Base-by-base conservation (phyloP, 1,284 basidiomycete genomes). In the Serendipita sp. region DNA sequence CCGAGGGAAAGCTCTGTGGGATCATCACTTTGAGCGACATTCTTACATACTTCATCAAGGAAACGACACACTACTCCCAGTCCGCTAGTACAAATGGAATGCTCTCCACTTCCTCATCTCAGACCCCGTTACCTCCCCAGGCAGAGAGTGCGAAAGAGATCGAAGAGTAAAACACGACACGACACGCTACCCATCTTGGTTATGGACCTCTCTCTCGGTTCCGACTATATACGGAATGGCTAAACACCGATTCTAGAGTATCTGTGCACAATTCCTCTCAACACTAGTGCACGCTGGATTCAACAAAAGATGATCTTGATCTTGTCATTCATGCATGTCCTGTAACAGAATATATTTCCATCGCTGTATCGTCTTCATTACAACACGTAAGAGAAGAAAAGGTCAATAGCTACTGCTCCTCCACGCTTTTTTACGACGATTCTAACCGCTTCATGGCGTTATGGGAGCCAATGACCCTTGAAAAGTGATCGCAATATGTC, bases 1-100 rank as follows among this genome's bases (percentile, higher is more conserved):
- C 66, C 15, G 70, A 66, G 22, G 77, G 78, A 3, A 68, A 72
- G 41, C 66, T 80, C n/a, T 72, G 77, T 1, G 78, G 78, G 0
- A 73, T 80, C 61, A 74, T 80, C 66, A 76, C 74, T 42, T 64
- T 80, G 61, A 77, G 76, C 64, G 78, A 80, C 68, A 74, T 80
- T 38, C 71, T 80, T 70, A 67, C 74, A 45, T 76, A 78, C 63
- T 67, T 79, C 34, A 77, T 79, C 15, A 58, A 58, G 30, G 53
- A 58, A 10, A 8, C 22, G 10, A 8, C 15, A 30, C 15, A 35
- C 26, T 58, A 58, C 30, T 32, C n/a, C 10, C 45, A 17, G 6
- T 29, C 45, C 6, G 15, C 17, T 12, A 38, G 35, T 38, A 12
- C 12, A n/a, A 49, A 17, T n/a, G 45, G n/a, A 49, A n/a, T 15